Evolutionary conservation across 2,329 filamentous ascomycete genomes (phyloP).

Genomic region (Ophidiomyces ophidiicola): DNA sequence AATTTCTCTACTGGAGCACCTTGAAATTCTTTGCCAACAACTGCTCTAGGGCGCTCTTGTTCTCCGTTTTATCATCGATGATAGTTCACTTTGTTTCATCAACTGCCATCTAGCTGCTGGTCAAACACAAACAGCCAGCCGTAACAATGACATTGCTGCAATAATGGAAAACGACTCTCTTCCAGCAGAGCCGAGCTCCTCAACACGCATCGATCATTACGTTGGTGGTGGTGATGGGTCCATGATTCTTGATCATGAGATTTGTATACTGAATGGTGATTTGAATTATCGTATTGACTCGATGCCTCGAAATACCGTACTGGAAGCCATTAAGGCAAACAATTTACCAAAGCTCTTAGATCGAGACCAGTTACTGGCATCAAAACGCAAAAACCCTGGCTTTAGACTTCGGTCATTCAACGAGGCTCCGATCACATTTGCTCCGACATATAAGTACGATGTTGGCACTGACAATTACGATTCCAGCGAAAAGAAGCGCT

Average conservation of each 20-base stretch:
- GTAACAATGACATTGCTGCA: slow-evolving; percentile 81
- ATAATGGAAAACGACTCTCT: slow-evolving; percentile 73
- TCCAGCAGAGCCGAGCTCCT: slow-evolving; percentile 57
- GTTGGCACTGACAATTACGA: slow-evolving; percentile 92
- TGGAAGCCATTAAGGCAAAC: slow-evolving; percentile 66
- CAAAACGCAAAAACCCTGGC: slow-evolving; percentile 73
- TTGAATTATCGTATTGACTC: slow-evolving; percentile 97
- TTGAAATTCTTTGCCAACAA: slow-evolving; percentile 4
- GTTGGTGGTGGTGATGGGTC: slow-evolving; percentile 86
- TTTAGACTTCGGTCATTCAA: slow-evolving; percentile 81
- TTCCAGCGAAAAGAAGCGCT: slow-evolving; percentile 82
- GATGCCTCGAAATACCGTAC: slow-evolving; percentile 86
- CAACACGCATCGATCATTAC: slow-evolving; percentile 61
- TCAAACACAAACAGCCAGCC: slow-evolving; percentile 75
- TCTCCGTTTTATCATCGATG: slow-evolving; percentile 83
- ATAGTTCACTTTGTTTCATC: slow-evolving; percentile 88
- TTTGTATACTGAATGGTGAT: slow-evolving; percentile 93
- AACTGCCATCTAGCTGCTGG: slow-evolving; percentile 96
- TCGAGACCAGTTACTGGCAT: slow-evolving; percentile 82
- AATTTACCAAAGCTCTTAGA: slow-evolving; percentile 81
- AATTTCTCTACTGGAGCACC: background rate
- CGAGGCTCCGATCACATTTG: slow-evolving; percentile 83
- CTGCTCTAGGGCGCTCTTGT: slow-evolving; percentile 60
- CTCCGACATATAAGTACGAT: slow-evolving; percentile 97
- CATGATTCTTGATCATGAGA: slow-evolving; percentile 92